Conservation (phyloP, 2,329 filamentous ascomycete species). For the Amylocarpus encephaloides region DNA sequence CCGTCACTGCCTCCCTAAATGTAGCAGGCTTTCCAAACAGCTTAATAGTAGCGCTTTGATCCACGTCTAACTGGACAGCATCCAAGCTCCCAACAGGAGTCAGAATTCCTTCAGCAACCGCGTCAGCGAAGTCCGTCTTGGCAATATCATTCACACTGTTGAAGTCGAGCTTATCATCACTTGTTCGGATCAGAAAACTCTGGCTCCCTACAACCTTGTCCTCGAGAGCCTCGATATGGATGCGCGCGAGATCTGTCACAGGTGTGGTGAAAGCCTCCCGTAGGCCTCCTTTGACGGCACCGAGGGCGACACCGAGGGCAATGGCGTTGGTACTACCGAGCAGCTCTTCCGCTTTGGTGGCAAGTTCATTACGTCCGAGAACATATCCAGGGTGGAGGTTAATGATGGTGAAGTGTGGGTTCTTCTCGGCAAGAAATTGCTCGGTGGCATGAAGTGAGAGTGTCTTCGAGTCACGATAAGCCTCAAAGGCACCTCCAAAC, state of each 20-base stretch:
- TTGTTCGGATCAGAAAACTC: not conserved
- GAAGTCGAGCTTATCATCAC: too few species aligned
- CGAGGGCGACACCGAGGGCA: not conserved
- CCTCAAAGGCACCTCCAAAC: constrained; percentile 17
- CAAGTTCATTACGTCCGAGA: constrained; percentile 11
- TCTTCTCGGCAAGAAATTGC: constrained; percentile 18
- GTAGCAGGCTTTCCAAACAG: not conserved
- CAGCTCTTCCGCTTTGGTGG: not conserved
- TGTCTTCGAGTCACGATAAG: constrained; percentile 26
- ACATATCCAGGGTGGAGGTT: constrained; percentile 15
- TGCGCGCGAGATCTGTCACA: constrained; percentile 6
- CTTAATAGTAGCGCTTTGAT: not conserved
- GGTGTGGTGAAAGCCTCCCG: not conserved
- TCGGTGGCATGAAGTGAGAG: constrained; percentile 23
- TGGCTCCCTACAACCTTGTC: constrained; percentile 1
- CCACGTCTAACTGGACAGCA: not conserved
- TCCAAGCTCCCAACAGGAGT: constrained; percentile 1
- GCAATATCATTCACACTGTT: not conserved
- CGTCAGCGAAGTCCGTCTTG: not conserved
- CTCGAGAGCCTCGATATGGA: constrained; percentile 13
- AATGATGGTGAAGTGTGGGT: constrained; percentile 14
- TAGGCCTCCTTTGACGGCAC: not conserved
- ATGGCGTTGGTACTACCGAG: constrained; percentile 2
- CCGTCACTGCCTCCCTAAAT: not conserved
- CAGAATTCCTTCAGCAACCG: constrained; percentile 1